These are phyloP conservation scores for Starmerella kuoi DNA, from an alignment of 805 yeast species.

Conservation along the genomic window DNA sequence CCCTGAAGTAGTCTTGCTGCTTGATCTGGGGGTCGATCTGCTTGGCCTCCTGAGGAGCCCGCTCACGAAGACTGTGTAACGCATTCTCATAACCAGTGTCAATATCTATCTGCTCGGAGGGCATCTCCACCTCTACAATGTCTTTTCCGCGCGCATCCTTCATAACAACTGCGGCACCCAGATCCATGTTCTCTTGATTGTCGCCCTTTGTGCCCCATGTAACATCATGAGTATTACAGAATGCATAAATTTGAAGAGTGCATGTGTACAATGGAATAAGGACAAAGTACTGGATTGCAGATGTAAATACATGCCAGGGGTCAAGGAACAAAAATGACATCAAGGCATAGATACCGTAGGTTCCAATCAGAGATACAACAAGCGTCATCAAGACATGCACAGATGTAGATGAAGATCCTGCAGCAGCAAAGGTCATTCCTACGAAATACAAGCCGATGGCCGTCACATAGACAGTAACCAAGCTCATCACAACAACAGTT, in stretches of 20 bases:
- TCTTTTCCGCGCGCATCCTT: constrained; percentile 66
- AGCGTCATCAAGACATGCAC: constrained; percentile 48
- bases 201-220: constrained; percentile 99
- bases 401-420: constrained; percentile 20
- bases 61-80: constrained; percentile 56
- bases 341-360: constrained; percentile 77
- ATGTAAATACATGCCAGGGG: constrained; percentile 92
- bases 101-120: constrained; percentile 58
- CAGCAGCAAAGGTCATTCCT: constrained; percentile 38
- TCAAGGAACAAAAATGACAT: constrained; percentile 79
- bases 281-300: constrained; percentile 75
- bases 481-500: constrained; percentile 57
- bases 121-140: constrained; percentile 67
- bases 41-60: constrained; percentile 45
- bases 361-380: constrained; percentile 72
- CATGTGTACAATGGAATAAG: constrained; percentile 87
- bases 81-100: constrained; percentile 73
- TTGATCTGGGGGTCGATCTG: constrained; percentile 30
- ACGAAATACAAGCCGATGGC: constrained; percentile 76
- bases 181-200: constrained; percentile 51
- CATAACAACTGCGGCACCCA: constrained; percentile 73
- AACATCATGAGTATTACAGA: constrained; percentile 95
- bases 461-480: constrained; percentile 73
- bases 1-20: constrained; percentile 79
- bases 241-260: constrained; percentile 87